Conservation (phyloP, 2,329 filamentous ascomycete species). For the Graphilbum fragrans region DNA sequence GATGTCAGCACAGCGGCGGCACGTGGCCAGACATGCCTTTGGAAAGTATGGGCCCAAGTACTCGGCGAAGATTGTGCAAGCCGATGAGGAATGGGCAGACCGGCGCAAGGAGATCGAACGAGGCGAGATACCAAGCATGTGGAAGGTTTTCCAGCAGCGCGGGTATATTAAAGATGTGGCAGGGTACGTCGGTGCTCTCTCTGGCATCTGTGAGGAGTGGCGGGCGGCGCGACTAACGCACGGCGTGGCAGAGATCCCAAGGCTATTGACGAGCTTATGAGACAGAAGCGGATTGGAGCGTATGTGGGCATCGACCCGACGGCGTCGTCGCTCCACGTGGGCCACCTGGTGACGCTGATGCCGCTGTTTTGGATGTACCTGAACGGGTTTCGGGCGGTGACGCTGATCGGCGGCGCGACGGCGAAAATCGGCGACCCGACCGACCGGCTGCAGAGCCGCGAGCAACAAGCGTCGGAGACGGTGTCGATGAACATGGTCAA, state of each 20-base stretch:
- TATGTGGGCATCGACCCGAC: slow-evolving; percentile 81
- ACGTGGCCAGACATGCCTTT: slow-evolving; percentile 8
- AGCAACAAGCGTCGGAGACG: slow-evolving; percentile 35
- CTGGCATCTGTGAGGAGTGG: too few species aligned
- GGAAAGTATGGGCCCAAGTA: slow-evolving; percentile 20
- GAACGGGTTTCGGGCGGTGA: slow-evolving; percentile 56
- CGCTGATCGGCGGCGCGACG: slow-evolving; percentile 62
- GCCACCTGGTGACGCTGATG: slow-evolving; percentile 73
- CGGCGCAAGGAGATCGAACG: slow-evolving; percentile 32
- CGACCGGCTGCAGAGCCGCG: slow-evolving; percentile 51
- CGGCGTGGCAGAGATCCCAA: slow-evolving; percentile 25
- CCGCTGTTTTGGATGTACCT: slow-evolving; percentile 75
- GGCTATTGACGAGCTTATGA: slow-evolving; percentile 51
- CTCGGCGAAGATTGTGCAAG: slow-evolving; percentile 28
- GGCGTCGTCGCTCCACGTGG: slow-evolving; percentile 65
- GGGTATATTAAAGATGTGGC: slow-evolving; percentile 64
- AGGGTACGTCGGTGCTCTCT: slow-evolving; percentile 38
- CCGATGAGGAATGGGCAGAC: slow-evolving; percentile 33
- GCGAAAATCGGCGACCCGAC: slow-evolving; percentile 71
- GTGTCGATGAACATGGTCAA: slow-evolving; percentile 53
- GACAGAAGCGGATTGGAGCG: slow-evolving; percentile 52
- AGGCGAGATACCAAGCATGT: slow-evolving; percentile 40
- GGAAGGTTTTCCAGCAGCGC: slow-evolving; percentile 56
- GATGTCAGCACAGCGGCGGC: background rate
- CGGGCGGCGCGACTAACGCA: background rate